Conservation (phyloP, 2,329 filamentous ascomycete species). For the Sclerotinia sclerotiorum region DNA sequence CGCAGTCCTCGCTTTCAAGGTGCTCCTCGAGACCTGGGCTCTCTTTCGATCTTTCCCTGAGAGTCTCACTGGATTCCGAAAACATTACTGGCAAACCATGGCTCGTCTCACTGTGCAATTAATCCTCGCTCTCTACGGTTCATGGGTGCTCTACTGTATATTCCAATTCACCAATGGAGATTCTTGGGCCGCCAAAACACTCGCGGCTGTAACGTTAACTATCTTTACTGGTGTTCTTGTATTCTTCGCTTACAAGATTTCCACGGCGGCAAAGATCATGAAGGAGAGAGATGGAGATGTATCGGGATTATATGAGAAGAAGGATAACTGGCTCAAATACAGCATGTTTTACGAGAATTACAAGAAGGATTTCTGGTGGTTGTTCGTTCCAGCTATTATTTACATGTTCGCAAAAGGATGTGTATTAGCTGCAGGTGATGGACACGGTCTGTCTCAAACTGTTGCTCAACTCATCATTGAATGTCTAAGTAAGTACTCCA, state of each 20-base stretch:
- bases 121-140: slow-evolving; percentile 86
- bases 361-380: slow-evolving; percentile 94
- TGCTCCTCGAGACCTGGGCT: slow-evolving; percentile 87
- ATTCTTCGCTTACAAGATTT: slow-evolving; percentile 85
- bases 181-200: slow-evolving; percentile 84
- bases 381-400: slow-evolving; percentile 84
- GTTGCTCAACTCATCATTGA: slow-evolving; percentile 80
- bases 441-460: slow-evolving; percentile 79
- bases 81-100: slow-evolving; percentile 94
- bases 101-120: slow-evolving; percentile 85
- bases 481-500: slow-evolving; percentile 47
- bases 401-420: slow-evolving; percentile 91
- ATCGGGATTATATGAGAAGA: slow-evolving; percentile 78
- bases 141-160: slow-evolving; percentile 94
- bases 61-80: slow-evolving; percentile 77
- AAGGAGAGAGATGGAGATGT: slow-evolving; percentile 74
- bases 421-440: slow-evolving; percentile 80
- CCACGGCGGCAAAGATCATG: slow-evolving; percentile 68
- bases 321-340: slow-evolving; percentile 91
- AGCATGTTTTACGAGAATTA: slow-evolving; percentile 96
- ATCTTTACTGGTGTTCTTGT: slow-evolving; percentile 78
- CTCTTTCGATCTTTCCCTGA: slow-evolving; percentile 85
- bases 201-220: slow-evolving; percentile 78
- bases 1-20: slow-evolving; percentile 84
- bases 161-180: slow-evolving; percentile 94